Conservation (phyloP, 202 grass and related monocot genomes). For the Schoenoplectus triqueter region DNA sequence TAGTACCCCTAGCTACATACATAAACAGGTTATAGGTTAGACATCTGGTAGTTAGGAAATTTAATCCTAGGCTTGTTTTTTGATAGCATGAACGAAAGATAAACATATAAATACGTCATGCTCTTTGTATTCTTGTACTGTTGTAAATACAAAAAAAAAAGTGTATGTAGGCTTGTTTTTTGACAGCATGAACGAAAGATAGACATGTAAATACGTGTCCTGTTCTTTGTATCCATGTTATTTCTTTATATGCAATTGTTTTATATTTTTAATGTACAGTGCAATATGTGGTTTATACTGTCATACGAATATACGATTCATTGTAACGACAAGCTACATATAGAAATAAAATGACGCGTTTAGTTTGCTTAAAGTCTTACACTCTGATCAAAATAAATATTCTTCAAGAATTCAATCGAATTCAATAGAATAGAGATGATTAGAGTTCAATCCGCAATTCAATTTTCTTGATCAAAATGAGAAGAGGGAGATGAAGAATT, state of each 20-base stretch:
- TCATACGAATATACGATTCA: not conserved
- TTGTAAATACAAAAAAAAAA: not conserved
- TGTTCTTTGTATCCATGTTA: not conserved
- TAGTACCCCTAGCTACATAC: too few species aligned
- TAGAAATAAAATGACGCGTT: not conserved
- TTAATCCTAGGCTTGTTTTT: not conserved
- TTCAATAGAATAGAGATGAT: too few species aligned
- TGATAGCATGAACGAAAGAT: not conserved
- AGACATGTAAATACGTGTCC: not conserved
- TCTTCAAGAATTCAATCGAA: too few species aligned
- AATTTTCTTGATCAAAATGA: too few species aligned
- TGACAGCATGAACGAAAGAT: not conserved
- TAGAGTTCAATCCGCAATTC: too few species aligned
- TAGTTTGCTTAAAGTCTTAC: not conserved
- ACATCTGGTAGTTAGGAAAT: not conserved
- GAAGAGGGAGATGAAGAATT: too few species aligned
- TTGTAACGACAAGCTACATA: not conserved
- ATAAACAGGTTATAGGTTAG: slow-evolving; percentile 17
- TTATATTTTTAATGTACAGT: not conserved
- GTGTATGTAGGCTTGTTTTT: not conserved
- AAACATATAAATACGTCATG: not conserved
- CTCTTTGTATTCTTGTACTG: too few species aligned
- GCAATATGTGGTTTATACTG: not conserved
- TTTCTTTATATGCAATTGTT: not conserved
- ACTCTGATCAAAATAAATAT: too few species aligned